Evolutionary conservation across 176 grass and related monocot genomes (phyloP).

Genomic region (Oryza nivara): DNA sequence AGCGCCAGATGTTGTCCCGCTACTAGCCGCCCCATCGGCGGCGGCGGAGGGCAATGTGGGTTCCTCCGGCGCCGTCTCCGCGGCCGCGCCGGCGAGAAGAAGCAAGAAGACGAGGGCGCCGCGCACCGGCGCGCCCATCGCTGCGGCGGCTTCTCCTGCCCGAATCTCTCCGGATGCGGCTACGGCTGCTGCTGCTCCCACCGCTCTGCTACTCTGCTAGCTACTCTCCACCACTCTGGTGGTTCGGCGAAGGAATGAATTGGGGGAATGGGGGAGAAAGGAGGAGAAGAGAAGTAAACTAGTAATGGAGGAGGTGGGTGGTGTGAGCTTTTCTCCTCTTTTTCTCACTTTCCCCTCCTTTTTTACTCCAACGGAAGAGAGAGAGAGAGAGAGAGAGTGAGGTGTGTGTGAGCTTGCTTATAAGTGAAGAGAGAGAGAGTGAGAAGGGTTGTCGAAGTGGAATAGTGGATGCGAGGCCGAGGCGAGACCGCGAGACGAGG

Average conservation of each 20-base stretch:
- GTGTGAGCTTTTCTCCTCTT: constrained; percentile 42
- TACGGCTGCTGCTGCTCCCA: not conserved
- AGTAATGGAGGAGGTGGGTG: constrained; percentile 42
- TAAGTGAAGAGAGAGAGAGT: constrained; percentile 44
- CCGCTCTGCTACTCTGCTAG: not conserved
- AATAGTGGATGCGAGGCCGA: constrained; percentile 1
- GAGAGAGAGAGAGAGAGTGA: constrained; percentile 5
- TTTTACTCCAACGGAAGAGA: constrained; percentile 12
- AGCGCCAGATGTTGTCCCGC: not conserved
- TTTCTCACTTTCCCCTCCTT: not conserved
- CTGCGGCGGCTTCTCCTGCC: constrained; percentile 10
- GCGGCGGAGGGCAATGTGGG: not conserved
- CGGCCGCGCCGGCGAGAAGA: constrained; percentile 21
- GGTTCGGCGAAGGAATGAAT: not conserved
- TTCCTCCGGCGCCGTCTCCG: constrained; percentile 19
- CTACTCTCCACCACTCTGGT: not conserved
- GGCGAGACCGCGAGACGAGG: not conserved
- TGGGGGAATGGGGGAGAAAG: not conserved
- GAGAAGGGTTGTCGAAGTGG: too few relatives aligned
- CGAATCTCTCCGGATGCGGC: not conserved
- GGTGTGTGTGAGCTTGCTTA: constrained; percentile 40
- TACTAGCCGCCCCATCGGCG: not conserved
- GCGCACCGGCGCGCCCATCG: constrained; percentile 56
- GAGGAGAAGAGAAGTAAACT: constrained; percentile 9
- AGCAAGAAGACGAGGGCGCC: constrained; percentile 54